phyloP scores from a whole-genome alignment of 805 yeast species.

The Wickerhamiella kazuoi region DNA sequence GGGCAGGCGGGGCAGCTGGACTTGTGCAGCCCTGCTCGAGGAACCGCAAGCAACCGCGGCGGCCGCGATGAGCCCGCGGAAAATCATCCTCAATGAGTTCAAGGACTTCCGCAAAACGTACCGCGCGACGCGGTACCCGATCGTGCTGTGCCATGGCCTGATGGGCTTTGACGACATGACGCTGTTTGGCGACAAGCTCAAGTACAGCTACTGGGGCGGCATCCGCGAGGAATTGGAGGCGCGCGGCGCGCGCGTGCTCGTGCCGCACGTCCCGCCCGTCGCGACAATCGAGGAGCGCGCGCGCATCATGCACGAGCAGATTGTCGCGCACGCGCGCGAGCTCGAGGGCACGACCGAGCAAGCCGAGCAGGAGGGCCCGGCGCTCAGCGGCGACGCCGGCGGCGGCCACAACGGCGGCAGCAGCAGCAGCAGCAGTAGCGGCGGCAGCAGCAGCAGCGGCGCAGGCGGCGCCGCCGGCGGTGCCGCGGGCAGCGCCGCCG shows the following conservation, averaged over 20 bases:
- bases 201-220: constrained; percentile 70
- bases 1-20: no score
- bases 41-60: no score
- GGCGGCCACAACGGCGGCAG: background rate
- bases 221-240: constrained; percentile 40
- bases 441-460: no score
- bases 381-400: no score
- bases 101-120: constrained; percentile 8
- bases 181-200: constrained; percentile 22
- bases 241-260: constrained; percentile 50
- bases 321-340: constrained; percentile 16
- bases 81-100: constrained; percentile 8
- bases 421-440: no score
- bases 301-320: constrained; percentile 31
- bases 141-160: constrained; percentile 73
- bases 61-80: no score
- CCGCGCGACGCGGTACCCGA: constrained; percentile 29
- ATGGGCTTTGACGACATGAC: constrained; percentile 55
- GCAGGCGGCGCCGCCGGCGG: no score
- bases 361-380: constrained; percentile 13
- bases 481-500: no score
- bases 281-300: constrained; percentile 63
- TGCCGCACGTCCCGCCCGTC: constrained; percentile 69
- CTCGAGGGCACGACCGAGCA: background rate
- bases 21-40: no score